Conservation (phyloP, 305 asterid species). For the Fraxinus dipetala region DNA sequence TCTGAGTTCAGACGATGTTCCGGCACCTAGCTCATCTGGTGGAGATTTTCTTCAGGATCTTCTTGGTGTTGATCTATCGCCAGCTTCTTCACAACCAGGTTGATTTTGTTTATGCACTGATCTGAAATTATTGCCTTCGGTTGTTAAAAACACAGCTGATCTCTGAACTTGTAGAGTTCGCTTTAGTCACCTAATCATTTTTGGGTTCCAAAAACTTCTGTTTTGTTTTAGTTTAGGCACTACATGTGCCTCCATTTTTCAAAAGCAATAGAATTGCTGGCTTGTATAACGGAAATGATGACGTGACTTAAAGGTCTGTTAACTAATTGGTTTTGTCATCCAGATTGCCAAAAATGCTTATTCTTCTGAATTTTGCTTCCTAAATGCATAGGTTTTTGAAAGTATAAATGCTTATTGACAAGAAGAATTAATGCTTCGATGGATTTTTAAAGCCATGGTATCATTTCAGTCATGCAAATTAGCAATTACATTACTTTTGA, state of each 20-base stretch:
- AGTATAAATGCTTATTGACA: background rate
- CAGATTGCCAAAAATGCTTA: background rate
- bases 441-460: background rate
- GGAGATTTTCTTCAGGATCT: constrained; percentile 85
- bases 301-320: background rate
- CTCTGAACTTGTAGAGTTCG: background rate
- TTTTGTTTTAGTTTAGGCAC: background rate
- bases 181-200: background rate
- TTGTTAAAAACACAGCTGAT: background rate
- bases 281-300: background rate
- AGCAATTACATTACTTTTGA: background rate
- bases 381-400: background rate
- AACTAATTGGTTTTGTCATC: background rate
- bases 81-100: constrained; percentile 66
- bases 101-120: constrained; percentile 15
- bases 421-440: background rate
- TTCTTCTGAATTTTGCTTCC: background rate
- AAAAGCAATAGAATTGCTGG: background rate
- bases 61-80: constrained; percentile 69
- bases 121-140: background rate
- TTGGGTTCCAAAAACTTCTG: background rate
- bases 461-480: background rate
- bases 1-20: constrained; percentile 70
- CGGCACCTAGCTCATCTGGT: constrained; percentile 63
- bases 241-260: background rate